Base-by-base conservation (phyloP, 352 stramenopile species). In the Phytophthora vignae region DNA sequence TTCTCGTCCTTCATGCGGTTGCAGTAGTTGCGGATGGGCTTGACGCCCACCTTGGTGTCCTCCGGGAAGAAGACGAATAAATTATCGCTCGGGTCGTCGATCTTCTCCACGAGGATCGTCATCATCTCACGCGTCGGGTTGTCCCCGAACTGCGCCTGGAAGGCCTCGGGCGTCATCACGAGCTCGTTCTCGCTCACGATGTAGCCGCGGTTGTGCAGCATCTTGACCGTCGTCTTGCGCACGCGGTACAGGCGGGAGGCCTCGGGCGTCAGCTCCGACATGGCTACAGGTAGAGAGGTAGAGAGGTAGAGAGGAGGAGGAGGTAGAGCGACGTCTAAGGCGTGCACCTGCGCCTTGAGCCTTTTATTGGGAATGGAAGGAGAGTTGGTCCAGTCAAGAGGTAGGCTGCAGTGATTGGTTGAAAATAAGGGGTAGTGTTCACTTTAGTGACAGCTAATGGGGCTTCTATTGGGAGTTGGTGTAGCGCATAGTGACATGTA, bases 51-150 rank as follows among this genome's bases (percentile, higher is more conserved):
- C 79, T 99, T 99, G 76, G 98, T 98, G 73, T 99, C 98, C 69
- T 99, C 95, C 0, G 98, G 97, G 81, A 99, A 99, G 78, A 99
- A 99, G 3, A 99, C 98, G 76, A 99, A 99, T 56, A 99, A 88
- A 79, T 97, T 94, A 78, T 99, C 96, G 65, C 86, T 95, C 27
- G 93, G 88, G 73, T 98, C 96, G 78, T 96, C 90, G 57, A 96
- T 94, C 68, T 96, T 96, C 70, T 96, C 90, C 27, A 94, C 97
- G 42, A 99, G 84, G 77, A 99, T 98, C 38, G 97, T 99, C 87
- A 99, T 95, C 72, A 96, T 95, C 71, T 99, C 95, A 38, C 97
- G 88, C 64, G 88, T 97, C 59, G 97, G 97, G 76, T 97, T 96
- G 67, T 99, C 94, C 21, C 96, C 91, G 67, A 97, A 97, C 70